A percentile compares a stretch with the other conserved stretches of the same genome.
phyloP scores from a whole-genome alignment of 495 filamentous ascomycete genomes.

The Tuber aestivum region DNA sequence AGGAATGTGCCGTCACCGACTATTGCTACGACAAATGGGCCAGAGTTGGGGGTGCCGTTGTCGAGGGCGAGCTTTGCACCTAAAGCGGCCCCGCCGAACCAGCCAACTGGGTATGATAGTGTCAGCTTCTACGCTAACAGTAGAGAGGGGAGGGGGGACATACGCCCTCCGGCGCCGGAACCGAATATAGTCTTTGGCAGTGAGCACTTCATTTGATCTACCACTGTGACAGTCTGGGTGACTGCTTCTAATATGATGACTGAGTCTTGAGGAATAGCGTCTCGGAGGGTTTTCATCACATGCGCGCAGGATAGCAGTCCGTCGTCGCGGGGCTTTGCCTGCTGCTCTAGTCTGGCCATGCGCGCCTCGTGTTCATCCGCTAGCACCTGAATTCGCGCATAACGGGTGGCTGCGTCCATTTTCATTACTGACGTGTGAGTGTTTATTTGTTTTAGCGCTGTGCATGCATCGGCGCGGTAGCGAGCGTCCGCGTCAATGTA shows the following conservation, averaged over 20 bases:
- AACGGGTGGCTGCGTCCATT: conserved; percentile 1
- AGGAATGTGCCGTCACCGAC: conserved; percentile 91
- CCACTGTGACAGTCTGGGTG: conserved; percentile 70
- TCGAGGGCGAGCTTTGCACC: conserved; percentile 84
- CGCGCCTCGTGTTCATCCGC: conserved; percentile 56
- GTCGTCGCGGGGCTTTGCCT: conserved; percentile 54
- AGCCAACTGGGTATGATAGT: conserved; percentile 55
- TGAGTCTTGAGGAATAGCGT: conserved; percentile 64
- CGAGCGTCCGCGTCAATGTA: conserved; percentile 69
- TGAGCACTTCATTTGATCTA: conserved; percentile 72
- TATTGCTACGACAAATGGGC: conserved; percentile 84
- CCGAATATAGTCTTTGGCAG: conserved; percentile 81
- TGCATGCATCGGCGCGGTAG: conserved; percentile 69
- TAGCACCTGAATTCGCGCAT: conserved; percentile 53
- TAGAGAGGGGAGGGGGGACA: conserved; percentile 4
- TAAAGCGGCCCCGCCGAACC: conserved; percentile 84
- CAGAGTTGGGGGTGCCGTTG: conserved; percentile 51
- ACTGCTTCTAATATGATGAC: conserved; percentile 87
- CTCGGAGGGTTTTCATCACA: conserved; percentile 59
- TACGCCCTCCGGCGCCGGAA: conserved; percentile 78
- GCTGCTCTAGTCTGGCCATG: conserved; percentile 54
- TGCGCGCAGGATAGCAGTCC: conserved; percentile 67
- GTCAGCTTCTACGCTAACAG: background rate
- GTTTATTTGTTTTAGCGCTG: conserved; percentile 63
- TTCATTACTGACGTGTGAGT: conserved; percentile 47